Evolutionary conservation across 2,329 filamentous ascomycete species (phyloP), one percentile per base, ranked within the genome.

Genomic region (Pseudogymnoascus sp.): DNA sequence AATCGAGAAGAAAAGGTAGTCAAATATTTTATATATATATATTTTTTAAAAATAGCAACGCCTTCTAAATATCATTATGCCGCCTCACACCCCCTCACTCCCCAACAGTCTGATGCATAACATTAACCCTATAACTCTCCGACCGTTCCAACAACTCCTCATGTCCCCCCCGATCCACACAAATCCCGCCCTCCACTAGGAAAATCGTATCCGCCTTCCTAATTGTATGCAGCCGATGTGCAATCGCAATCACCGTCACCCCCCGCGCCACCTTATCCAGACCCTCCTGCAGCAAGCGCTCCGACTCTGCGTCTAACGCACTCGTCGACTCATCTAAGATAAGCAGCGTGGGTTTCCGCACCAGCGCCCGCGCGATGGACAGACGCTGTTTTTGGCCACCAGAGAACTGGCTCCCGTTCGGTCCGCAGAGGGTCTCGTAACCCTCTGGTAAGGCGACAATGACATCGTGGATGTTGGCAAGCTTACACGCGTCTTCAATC

Each of bases 271-370:
- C 83, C 64, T 75, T 78, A 73, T 89, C 85, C 47, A 91, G 76
- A 0, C 85, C 87, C 26, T 87, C 80, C 63, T 90, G 83, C 24
- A 96, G 81, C 8, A 86, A 75, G 5, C 79, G 78, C 61, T 90
- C 88, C 60, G 83, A 88, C 70, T 87, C 86, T 0, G 84, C 83
- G 69, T 96, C 91, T 2, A 96, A 79, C 3, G 88, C 88, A 50
- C 86, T 90, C 0, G 90, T 96, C 24, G 89, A 89, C 77, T 96
- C 91, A 69, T 96, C 91, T 1, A 96, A 79, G 44, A 96, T 82
- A 24, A 96, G 75, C 1, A 95, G 78, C 40, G 86, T 82, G 0
- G 91, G 91, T 65, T 84, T 82, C 0, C 90, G 82, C 1, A 91
- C 81, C 1, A 95, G 78, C 0, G 90, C 90, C 13, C 91, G 81